phyloP scores from a whole-genome alignment of 1,284 basidiomycete genomes.

The Irpex sp. region DNA sequence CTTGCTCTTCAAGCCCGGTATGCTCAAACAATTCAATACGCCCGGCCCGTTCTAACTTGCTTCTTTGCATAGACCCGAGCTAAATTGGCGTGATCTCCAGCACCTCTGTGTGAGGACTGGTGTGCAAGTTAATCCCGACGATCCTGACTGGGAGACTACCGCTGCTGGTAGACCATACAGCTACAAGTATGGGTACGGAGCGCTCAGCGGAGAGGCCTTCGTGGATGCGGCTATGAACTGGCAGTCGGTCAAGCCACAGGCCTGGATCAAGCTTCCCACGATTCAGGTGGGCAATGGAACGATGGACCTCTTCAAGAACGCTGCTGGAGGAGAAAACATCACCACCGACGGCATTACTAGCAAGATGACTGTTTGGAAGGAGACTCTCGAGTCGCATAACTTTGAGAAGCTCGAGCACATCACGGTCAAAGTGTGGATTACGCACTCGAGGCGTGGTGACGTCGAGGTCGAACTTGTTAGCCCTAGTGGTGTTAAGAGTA shows the following conservation, averaged over 20 bases:
- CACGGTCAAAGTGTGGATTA: constrained; percentile 91
- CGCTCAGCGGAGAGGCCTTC: constrained; percentile 81
- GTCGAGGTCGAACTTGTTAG: constrained; percentile 89
- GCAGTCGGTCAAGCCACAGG: constrained; percentile 91
- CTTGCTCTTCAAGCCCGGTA: constrained; percentile 83
- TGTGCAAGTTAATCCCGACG: constrained; percentile 79
- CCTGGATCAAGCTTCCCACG: constrained; percentile 79
- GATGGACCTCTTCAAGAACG: constrained; percentile 52
- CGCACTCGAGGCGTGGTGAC: constrained; percentile 84
- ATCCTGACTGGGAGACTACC: constrained; percentile 93
- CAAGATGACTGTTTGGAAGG: constrained; percentile 67
- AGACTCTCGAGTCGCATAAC: constrained; percentile 73
- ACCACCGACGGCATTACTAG: constrained; percentile 64
- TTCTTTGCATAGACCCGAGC: constrained; percentile 62
- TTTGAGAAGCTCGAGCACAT: constrained; percentile 91
- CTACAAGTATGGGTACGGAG: constrained; percentile 97
- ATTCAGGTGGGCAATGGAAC: constrained; percentile 66
- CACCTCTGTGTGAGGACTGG: constrained; percentile 85
- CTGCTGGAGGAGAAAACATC: constrained; percentile 68
- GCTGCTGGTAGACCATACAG: constrained; percentile 81
- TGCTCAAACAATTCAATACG: constrained; percentile 21
- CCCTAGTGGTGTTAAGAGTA: constrained; percentile 83
- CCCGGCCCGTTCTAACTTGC: constrained; percentile 4
- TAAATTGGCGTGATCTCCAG: constrained; percentile 97
- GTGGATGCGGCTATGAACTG: constrained; percentile 82